Evolutionary conservation across 805 yeast genomes (phyloP).

Genomic region (Metschnikowia similis): DNA sequence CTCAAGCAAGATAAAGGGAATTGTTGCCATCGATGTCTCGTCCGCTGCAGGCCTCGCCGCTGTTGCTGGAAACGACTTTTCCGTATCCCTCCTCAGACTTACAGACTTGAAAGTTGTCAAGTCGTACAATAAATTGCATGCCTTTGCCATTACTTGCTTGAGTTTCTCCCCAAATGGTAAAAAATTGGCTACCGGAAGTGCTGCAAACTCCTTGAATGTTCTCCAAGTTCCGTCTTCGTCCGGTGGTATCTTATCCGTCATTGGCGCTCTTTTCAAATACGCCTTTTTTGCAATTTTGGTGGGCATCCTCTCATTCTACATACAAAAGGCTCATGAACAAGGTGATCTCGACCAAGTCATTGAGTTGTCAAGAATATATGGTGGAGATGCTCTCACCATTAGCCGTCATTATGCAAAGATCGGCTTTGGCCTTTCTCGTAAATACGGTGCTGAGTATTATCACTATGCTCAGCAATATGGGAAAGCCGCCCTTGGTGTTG

Average conservation of each 20-base stretch:
- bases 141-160: conserved; percentile 72
- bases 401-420: conserved; percentile 13
- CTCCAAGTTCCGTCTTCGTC: conserved; percentile 10
- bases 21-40: conserved; percentile 49
- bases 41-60: conserved; percentile 43
- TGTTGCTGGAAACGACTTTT: conserved; percentile 61
- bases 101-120: conserved; percentile 49
- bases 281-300: conserved; percentile 30
- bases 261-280: conserved; percentile 32
- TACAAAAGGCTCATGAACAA: conserved; percentile 32
- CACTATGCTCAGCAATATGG: conserved; percentile 22
- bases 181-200: conserved; percentile 67
- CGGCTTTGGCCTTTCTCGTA: conserved; percentile 13
- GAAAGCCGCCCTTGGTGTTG: conserved; percentile 15
- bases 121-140: conserved; percentile 59
- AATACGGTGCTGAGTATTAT: conserved; percentile 17
- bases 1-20: conserved; percentile 48
- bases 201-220: conserved; percentile 70
- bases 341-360: conserved; percentile 30
- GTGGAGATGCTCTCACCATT: conserved; percentile 10
- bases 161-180: conserved; percentile 66
- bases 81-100: conserved; percentile 54
- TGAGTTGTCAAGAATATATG: conserved; percentile 19
- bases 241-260: conserved; percentile 24
- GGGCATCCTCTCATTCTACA: conserved; percentile 26